phyloP scores from a whole-genome alignment of 441 rosid species.

The Populus hybrid region DNA sequence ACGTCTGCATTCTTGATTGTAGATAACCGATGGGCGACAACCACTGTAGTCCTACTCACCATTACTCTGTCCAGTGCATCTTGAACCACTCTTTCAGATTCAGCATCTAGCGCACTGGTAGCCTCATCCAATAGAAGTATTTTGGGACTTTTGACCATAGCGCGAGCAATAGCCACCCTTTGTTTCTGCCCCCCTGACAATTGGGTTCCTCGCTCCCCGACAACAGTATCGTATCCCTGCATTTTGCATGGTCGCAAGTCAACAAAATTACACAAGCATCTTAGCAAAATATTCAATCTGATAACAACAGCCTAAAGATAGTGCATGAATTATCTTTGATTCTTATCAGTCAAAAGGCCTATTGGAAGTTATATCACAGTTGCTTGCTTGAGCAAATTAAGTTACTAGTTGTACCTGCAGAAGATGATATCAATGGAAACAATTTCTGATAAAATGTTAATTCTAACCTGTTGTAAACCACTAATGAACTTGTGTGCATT shows the following conservation, averaged over 20 bases:
- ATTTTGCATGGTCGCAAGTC: conserved; percentile 33
- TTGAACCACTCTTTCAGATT: conserved; percentile 68
- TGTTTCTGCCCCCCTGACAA: conserved; percentile 79
- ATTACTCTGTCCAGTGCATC: conserved; percentile 55
- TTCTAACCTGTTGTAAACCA: conserved; percentile 50
- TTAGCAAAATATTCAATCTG: background rate
- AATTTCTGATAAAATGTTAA: too few relatives aligned
- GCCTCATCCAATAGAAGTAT: conserved; percentile 66
- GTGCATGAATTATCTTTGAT: too few relatives aligned
- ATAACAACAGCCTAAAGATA: background rate
- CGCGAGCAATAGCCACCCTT: conserved; percentile 71
- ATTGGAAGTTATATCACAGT: too few relatives aligned
- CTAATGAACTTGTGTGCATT: conserved; percentile 79
- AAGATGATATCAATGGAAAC: too few relatives aligned
- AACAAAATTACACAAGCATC: background rate
- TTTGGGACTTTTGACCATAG: conserved; percentile 59
- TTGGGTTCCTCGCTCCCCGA: conserved; percentile 77
- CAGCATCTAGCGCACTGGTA: conserved; percentile 71
- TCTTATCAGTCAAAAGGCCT: too few relatives aligned
- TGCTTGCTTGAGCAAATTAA: background rate
- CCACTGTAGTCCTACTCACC: conserved; percentile 60
- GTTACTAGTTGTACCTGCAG: background rate
- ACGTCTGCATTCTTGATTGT: conserved; percentile 58
- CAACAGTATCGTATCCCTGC: conserved; percentile 66
- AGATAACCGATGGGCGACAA: conserved; percentile 66